Evolutionary conservation across 352 stramenopile species (phyloP), one percentile per base, ranked within the genome.

Genomic region (Globisporangium orthogonon): DNA sequence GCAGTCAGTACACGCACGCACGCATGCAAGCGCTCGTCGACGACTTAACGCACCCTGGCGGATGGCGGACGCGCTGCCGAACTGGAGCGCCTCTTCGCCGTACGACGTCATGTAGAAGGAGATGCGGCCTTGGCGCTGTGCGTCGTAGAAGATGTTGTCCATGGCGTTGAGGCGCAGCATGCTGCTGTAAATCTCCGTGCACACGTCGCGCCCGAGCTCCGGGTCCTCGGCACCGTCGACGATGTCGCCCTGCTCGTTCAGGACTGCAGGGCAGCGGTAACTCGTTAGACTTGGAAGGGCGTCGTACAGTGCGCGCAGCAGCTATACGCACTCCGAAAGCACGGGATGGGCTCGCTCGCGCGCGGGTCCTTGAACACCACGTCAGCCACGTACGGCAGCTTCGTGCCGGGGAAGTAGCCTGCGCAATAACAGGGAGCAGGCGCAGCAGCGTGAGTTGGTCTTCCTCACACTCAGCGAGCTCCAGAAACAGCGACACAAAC

Each of bases 121-220:
- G 58, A 99, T 98, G 41, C 95, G 83, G 14, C 97, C 97, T 75
- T 99, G 97, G 46, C 97, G 83, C 69, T 99, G 97, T 3, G 95
- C 94, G 61, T 97, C 89, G 71, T 98, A 97, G 54, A 99, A 88
- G 55, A 99, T 91, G 55, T 93, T 94, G 77, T 99, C 97, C 95
- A 99, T 98, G 37, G 87, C 84, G 51, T 92, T 94, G 41, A 93
- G 59, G 39, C 84, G 84, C 56, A 89, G 70, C 75, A 91, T 93
- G 63, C 82, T 85, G 41, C 67, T 78, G 75, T 97, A 97, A 49
- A 98, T 94, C 52, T 90, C 66, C 23, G 83, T 75, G 54, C 86
- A 90, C 28, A 92, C 28, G 10, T 96, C 88, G 23, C 74, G 69
- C 29, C 83, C 77, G 0, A 97, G 73, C 58, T 90, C 74, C 3